A percentile compares a stretch with the other conserved stretches of the same genome.
These are phyloP conservation scores for Hygrocybe punicea DNA, from an alignment of 768 basidiomycete species.

Conservation along the genomic window DNA sequence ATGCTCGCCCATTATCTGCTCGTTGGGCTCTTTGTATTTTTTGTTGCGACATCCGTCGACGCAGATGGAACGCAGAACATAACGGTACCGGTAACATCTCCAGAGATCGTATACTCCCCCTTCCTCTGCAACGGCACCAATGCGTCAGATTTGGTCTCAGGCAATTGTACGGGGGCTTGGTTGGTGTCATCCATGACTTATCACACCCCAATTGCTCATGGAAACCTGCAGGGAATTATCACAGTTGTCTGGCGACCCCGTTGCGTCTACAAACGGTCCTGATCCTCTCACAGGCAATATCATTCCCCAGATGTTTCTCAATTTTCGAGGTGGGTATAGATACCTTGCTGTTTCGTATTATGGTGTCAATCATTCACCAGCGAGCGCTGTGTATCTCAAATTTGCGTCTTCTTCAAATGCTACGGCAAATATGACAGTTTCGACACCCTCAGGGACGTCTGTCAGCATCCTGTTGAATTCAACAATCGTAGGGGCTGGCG, in stretches of 20 bases:
- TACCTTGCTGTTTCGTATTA: background rate
- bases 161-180: constrained; percentile 38
- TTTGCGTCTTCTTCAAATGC: constrained; percentile 49
- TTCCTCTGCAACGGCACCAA: constrained; percentile 41
- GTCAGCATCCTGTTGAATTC: constrained; percentile 42
- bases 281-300: constrained; percentile 39
- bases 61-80: constrained; percentile 25
- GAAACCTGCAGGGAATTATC: constrained; percentile 27
- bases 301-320: constrained; percentile 56
- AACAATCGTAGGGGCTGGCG: constrained; percentile 35
- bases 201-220: constrained; percentile 2
- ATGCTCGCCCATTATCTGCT: too few species aligned
- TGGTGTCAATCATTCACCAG: constrained; percentile 20
- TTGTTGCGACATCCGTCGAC: too few species aligned
- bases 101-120: constrained; percentile 48
- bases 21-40: too few species aligned
- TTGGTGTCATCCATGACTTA: constrained; percentile 21
- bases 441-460: constrained; percentile 32
- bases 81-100: constrained; percentile 36
- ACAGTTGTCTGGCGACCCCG: constrained; percentile 16
- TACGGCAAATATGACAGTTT: constrained; percentile 50
- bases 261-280: constrained; percentile 45
- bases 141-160: constrained; percentile 22
- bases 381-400: constrained; percentile 43
- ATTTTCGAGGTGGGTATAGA: constrained; percentile 45